phyloP scores from a whole-genome alignment of 495 filamentous ascomycete genomes.

The Penicillium tannophilum region DNA sequence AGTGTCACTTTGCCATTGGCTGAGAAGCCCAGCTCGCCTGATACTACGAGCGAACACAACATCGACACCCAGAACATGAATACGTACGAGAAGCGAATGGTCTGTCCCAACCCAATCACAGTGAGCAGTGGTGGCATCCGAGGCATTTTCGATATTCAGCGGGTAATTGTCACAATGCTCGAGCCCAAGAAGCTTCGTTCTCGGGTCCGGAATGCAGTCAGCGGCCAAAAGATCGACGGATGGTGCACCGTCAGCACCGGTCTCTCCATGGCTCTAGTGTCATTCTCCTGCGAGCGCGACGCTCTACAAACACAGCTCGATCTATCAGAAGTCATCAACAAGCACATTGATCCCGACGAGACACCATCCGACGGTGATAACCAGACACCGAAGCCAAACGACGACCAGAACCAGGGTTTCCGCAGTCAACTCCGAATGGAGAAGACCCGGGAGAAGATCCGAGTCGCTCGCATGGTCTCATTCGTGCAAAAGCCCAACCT shows the following conservation, averaged over 20 bases:
- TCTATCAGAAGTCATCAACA: slow-evolving; percentile 19
- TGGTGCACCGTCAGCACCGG: slow-evolving; percentile 27
- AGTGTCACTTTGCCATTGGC: neutral
- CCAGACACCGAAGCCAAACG: neutral
- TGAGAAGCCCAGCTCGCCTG: neutral
- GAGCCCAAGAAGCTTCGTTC: slow-evolving; percentile 18
- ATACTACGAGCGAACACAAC: neutral
- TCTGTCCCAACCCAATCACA: slow-evolving; percentile 18
- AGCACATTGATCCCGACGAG: neutral
- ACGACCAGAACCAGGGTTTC: neutral
- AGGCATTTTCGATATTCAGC: slow-evolving; percentile 24
- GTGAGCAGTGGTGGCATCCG: slow-evolving; percentile 21
- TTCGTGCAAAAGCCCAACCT: slow-evolving; percentile 45
- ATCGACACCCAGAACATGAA: neutral
- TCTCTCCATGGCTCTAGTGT: slow-evolving; percentile 13
- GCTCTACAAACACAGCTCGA: slow-evolving; percentile 16
- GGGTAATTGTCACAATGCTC: slow-evolving; percentile 19
- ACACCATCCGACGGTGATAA: neutral
- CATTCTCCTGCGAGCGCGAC: slow-evolving; percentile 18
- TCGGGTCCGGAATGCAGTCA: slow-evolving; percentile 13
- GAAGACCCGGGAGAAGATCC: slow-evolving; percentile 26
- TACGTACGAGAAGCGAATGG: neutral
- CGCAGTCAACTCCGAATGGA: neutral
- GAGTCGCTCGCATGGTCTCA: slow-evolving; percentile 39
- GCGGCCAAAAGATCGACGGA: slow-evolving; percentile 20